Conservation (phyloP, 352 stramenopile species). For the Globisporangium solare region DNA sequence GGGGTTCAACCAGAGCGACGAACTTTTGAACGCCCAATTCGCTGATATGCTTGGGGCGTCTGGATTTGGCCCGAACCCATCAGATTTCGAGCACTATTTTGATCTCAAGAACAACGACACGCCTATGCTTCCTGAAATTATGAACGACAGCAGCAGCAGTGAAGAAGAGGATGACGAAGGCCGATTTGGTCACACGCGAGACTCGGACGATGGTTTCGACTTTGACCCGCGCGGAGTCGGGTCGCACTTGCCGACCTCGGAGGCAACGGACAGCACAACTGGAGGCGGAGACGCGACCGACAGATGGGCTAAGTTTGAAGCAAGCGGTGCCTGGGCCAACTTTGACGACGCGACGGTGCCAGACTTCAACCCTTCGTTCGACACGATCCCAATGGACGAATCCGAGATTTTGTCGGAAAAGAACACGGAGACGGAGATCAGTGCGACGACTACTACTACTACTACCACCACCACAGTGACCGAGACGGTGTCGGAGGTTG, state of each 20-base stretch:
- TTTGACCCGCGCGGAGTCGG: slow-evolving; percentile 21
- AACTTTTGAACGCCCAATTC: slow-evolving; percentile 79
- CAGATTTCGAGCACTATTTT: slow-evolving; percentile 71
- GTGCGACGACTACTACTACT: slow-evolving; percentile 17
- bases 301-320: slow-evolving; percentile 68
- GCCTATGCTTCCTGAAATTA: slow-evolving; percentile 77
- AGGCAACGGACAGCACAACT: neutral
- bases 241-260: slow-evolving; percentile 3
- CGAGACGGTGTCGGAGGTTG: neutral
- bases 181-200: slow-evolving; percentile 16
- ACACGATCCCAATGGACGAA: slow-evolving; percentile 48
- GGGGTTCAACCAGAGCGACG: slow-evolving; percentile 66
- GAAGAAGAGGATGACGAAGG: slow-evolving; percentile 77
- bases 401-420: slow-evolving; percentile 31
- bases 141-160: slow-evolving; percentile 86
- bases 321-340: slow-evolving; percentile 52
- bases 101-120: slow-evolving; percentile 63
- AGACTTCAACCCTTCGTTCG: slow-evolving; percentile 52
- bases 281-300: slow-evolving; percentile 14
- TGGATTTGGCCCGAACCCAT: slow-evolving; percentile 45
- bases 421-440: slow-evolving; percentile 10
- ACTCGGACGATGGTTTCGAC: slow-evolving; percentile 27
- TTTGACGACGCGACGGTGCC: slow-evolving; percentile 47
- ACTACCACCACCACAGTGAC: slow-evolving; percentile 22
- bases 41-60: slow-evolving; percentile 77